phyloP scores from a whole-genome alignment of 257 asterid genomes.

The Marsdenia floribunda region DNA sequence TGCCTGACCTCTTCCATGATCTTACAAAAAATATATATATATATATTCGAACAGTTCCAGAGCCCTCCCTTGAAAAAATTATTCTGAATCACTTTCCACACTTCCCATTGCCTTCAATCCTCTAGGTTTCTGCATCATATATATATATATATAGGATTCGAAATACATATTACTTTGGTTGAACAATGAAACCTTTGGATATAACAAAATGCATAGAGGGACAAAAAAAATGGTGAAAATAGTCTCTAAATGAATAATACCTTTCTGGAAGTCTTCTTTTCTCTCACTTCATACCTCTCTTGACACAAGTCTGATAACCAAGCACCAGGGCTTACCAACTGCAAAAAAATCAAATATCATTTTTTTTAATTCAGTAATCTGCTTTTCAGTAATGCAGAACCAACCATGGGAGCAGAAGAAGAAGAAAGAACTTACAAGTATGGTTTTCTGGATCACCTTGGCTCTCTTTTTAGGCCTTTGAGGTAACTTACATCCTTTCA shows the following conservation, averaged over 20 bases:
- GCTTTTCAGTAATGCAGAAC: not conserved
- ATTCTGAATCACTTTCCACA: constrained; percentile 39
- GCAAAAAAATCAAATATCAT: constrained; percentile 3
- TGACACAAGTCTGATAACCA: constrained; percentile 43
- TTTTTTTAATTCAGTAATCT: not conserved
- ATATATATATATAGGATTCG: not conserved
- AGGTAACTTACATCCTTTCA: constrained; percentile 47
- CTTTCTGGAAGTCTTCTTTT: constrained; percentile 44
- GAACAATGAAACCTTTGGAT: not conserved
- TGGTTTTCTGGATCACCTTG: constrained; percentile 32
- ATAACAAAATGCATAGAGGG: not conserved
- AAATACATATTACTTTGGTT: not conserved
- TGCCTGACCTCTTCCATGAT: not conserved
- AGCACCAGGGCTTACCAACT: constrained; percentile 50
- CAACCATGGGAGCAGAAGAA: not conserved
- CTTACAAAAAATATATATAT: not conserved
- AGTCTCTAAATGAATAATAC: constrained; percentile 8
- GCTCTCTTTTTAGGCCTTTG: constrained; percentile 51
- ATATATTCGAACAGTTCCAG: not conserved
- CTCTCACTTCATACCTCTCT: constrained; percentile 57
- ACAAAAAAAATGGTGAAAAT: not conserved
- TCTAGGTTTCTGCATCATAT: constrained; percentile 34
- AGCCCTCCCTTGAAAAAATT: constrained; percentile 4
- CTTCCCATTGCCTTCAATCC: constrained; percentile 42
- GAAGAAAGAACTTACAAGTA: constrained; percentile 24